A percentile compares a stretch with the other conserved stretches of the same genome.
Conservation (phyloP, 345 rosid species). For the Populus euphratica region DNA sequence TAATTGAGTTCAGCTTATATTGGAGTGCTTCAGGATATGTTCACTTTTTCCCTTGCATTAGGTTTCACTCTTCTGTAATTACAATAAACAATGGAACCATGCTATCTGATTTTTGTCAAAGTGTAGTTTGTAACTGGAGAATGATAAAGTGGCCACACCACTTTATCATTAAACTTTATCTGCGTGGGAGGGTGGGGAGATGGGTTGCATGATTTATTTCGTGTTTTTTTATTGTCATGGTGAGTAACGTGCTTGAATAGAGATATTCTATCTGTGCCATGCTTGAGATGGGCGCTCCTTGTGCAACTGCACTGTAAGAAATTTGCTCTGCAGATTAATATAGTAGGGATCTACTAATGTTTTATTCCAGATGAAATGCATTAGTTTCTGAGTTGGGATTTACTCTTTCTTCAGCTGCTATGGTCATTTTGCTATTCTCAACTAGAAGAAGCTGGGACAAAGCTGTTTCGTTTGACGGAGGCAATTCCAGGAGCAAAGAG, state of each 20-base stretch:
- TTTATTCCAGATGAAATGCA: background rate
- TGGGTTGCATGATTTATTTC: too few relatives aligned
- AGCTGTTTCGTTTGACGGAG: slow-evolving; percentile 68
- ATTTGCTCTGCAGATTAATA: background rate
- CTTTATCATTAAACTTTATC: too few relatives aligned
- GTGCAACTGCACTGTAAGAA: background rate
- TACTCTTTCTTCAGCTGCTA: slow-evolving; percentile 50
- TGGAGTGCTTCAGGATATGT: background rate
- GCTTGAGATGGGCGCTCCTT: too few relatives aligned
- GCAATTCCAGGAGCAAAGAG: slow-evolving; percentile 84
- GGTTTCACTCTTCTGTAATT: too few relatives aligned
- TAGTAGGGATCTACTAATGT: background rate
- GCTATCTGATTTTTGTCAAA: too few relatives aligned
- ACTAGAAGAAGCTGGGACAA: slow-evolving; percentile 53
- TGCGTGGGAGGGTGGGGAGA: too few relatives aligned
- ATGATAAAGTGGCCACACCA: too few relatives aligned
- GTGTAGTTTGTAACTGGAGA: too few relatives aligned
- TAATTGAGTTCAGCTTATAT: background rate
- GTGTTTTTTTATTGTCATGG: too few relatives aligned
- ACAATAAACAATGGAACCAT: too few relatives aligned
- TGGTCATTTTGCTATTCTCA: slow-evolving; percentile 87
- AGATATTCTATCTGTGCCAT: too few relatives aligned
- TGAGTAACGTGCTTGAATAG: too few relatives aligned
- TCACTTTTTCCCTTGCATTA: background rate
- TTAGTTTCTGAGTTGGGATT: background rate